These are phyloP conservation scores for Exobasidium cylindrosporum DNA, from an alignment of 1,284 basidiomycete species.

Conservation along the genomic window DNA sequence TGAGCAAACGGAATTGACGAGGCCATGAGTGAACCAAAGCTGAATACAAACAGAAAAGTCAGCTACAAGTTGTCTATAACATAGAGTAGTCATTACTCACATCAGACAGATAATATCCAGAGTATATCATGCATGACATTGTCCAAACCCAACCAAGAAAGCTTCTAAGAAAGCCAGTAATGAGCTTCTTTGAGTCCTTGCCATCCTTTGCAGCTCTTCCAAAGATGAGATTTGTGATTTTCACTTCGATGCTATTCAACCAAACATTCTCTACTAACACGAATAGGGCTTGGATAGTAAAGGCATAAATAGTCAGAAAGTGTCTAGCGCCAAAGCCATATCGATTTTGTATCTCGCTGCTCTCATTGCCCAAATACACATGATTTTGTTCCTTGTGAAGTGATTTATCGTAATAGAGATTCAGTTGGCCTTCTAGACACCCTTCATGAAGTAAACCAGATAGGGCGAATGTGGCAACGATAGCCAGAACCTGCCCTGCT, in stretches of 20 bases:
- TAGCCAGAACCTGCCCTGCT: background rate
- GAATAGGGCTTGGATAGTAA: background rate
- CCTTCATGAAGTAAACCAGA: background rate
- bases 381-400: background rate
- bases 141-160: background rate
- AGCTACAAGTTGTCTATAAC: no score
- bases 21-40: background rate
- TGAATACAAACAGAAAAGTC: slow-evolving; percentile 13
- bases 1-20: background rate
- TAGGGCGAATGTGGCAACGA: background rate
- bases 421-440: background rate
- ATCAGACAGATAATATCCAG: background rate
- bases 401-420: background rate
- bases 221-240: background rate
- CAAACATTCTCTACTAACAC: background rate
- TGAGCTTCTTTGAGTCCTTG: background rate
- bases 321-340: background rate
- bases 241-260: background rate
- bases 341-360: background rate
- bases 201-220: background rate
- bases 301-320: background rate
- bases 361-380: background rate
- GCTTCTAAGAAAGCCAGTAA: background rate
- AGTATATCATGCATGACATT: background rate
- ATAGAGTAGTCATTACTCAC: no score